Evolutionary conservation across 768 basidiomycete species (phyloP).

Genomic region (Cyclocybe aegerita): DNA sequence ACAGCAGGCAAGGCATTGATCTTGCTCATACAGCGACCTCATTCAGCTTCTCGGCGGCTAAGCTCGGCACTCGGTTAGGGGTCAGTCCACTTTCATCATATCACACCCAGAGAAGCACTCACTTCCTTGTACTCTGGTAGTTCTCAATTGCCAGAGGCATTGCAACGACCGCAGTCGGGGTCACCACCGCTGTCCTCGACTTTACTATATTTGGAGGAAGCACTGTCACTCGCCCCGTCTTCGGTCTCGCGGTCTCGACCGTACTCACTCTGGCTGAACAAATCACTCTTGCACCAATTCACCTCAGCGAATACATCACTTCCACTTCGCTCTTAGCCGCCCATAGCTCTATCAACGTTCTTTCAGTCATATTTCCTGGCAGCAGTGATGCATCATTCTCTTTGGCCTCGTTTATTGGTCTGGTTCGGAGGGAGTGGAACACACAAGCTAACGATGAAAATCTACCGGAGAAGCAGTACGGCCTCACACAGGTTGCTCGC

Average conservation of each 20-base stretch:
- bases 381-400: constrained; percentile 82
- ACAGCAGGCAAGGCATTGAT: constrained; percentile 61
- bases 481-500: constrained; percentile 62
- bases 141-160: constrained; percentile 69
- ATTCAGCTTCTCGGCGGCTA: constrained; percentile 68
- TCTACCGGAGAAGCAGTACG: constrained; percentile 59
- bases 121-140: constrained; percentile 29
- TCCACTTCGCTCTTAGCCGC: constrained; percentile 74
- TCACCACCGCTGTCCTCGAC: constrained; percentile 63
- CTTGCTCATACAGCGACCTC: constrained; percentile 62
- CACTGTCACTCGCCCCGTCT: constrained; percentile 53
- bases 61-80: constrained; percentile 65
- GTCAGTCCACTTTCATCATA: constrained; percentile 38
- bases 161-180: constrained; percentile 54
- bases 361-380: constrained; percentile 71
- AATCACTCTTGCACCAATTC: constrained; percentile 71
- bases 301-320: constrained; percentile 74
- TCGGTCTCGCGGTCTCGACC: constrained; percentile 58
- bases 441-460: constrained; percentile 44
- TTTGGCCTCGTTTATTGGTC: constrained; percentile 72
- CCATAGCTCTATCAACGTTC: constrained; percentile 71
- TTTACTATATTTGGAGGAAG: constrained; percentile 64
- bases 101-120: background rate
- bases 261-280: constrained; percentile 68
- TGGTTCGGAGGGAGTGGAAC: constrained; percentile 78